Percentiles rank a stretch among this genome's conserved stretches.
Conservation (phyloP, 345 rosid species). For the Erodium maritimum region DNA sequence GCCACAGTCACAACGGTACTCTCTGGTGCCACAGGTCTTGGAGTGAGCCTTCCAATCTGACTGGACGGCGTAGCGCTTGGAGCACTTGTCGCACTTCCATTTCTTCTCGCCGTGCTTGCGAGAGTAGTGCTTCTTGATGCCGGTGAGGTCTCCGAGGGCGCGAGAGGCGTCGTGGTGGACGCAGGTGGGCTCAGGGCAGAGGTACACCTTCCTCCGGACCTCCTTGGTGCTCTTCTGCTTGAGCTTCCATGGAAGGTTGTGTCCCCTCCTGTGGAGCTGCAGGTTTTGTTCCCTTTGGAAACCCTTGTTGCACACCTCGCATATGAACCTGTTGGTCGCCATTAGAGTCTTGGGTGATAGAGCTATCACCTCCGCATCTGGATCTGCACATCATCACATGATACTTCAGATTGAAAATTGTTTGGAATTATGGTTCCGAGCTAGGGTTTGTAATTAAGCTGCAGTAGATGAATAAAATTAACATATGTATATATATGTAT, state of each 20-base stretch:
- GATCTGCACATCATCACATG: slow-evolving; percentile 33
- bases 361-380: slow-evolving; percentile 83
- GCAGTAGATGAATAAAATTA: no score
- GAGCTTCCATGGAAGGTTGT: slow-evolving; percentile 81
- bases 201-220: slow-evolving; percentile 69
- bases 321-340: slow-evolving; percentile 84
- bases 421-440: no score
- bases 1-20: slow-evolving; percentile 80
- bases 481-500: neutral
- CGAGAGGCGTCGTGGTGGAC: slow-evolving; percentile 78
- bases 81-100: slow-evolving; percentile 85
- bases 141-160: slow-evolving; percentile 82
- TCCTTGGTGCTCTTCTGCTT: slow-evolving; percentile 72
- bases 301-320: slow-evolving; percentile 83
- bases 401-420: neutral
- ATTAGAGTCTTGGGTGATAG: slow-evolving; percentile 77
- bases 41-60: slow-evolving; percentile 93
- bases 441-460: no score
- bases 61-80: slow-evolving; percentile 69
- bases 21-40: slow-evolving; percentile 74
- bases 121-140: slow-evolving; percentile 65
- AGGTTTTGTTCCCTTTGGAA: slow-evolving; percentile 81
- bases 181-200: slow-evolving; percentile 76
- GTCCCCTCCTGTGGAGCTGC: slow-evolving; percentile 81
- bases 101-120: slow-evolving; percentile 84